Base-by-base conservation (phyloP, 352 stramenopile genomes). In the Phytophthora hybrid region DNA sequence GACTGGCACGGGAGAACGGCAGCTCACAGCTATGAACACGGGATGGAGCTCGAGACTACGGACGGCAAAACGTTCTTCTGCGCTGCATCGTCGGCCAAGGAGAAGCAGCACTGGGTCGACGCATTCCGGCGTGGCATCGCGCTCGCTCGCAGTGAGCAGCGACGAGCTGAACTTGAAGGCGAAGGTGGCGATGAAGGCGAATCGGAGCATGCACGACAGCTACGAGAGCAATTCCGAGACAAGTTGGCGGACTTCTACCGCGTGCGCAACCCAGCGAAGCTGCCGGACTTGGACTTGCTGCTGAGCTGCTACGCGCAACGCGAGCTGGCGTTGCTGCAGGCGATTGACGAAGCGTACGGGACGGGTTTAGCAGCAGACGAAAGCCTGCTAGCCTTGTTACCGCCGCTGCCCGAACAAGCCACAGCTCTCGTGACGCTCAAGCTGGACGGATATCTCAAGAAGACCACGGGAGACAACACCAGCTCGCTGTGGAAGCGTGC, bases 21-120 rank as follows among this genome's bases (percentile, higher is more conserved):
- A 0, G 79, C 77, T 0, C 76, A 89, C 39, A 78, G 53, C 6
- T 92, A 88, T 65, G 73, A 81, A 1, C 77, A 93, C 41, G 88
- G 85, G 6, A 81, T 95, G 63, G 87, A 93, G 53, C 63, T 95
- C 1, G 87, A 93, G 57, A 91, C 87, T 4, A 65, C 65, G 4
- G 87, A 94, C 13, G 80, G 83, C 5, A 87, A 87, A 53, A 88
- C 82, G 2, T 95, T 93, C 71, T 95, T 95, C 59, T 92, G 84
- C 63, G 82, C 85, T 5, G 85, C 87, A 5, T 83, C 73, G 6
- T 83, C 60, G 0, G 73, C 76, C 1, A 80, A 85, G 5, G 84
- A 93, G 3, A 93, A 93, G 52, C 64, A 69, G 1, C 71, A 85
- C 29, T 95, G 88, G 88, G 74, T 91, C 46, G 75, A 81, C 1